These are phyloP conservation scores for Smittium culicis DNA, from an alignment of 371 early-diverging fungal genomes.

Conservation along the genomic window DNA sequence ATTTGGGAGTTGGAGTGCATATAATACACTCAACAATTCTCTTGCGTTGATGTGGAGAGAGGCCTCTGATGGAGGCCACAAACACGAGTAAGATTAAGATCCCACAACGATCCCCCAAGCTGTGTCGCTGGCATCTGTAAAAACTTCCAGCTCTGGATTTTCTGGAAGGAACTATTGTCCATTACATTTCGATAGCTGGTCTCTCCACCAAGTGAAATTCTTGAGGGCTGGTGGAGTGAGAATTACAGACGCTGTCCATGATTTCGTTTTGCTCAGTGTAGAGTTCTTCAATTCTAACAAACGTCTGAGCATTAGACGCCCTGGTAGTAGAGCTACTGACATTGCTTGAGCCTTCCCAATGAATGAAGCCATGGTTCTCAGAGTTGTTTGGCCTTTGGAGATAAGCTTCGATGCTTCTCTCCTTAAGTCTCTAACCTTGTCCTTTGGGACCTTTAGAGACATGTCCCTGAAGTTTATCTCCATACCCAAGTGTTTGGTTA, in stretches of 20 bases:
- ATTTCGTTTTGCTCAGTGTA: not conserved
- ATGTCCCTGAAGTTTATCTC: slow-evolving; percentile 23
- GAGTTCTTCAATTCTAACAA: not conserved
- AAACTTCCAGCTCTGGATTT: not conserved
- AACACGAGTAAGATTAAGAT: not conserved
- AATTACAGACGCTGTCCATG: slow-evolving; percentile 3
- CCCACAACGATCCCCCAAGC: not conserved
- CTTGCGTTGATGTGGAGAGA: not conserved
- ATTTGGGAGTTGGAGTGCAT: not conserved
- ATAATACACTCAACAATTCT: not conserved
- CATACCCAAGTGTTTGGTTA: slow-evolving; percentile 26
- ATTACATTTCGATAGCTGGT: not conserved
- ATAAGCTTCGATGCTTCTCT: not conserved
- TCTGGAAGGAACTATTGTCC: not conserved
- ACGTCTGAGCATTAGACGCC: not conserved
- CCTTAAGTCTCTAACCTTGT: not conserved
- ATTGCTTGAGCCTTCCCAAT: slow-evolving; percentile 11
- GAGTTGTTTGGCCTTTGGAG: not conserved
- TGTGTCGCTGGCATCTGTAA: slow-evolving; percentile 1
- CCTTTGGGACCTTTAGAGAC: not conserved
- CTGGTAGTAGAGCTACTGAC: not conserved
- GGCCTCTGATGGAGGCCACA: not conserved
- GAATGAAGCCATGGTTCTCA: slow-evolving; percentile 8
- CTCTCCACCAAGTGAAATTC: not conserved
- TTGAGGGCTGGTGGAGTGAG: not conserved